phyloP scores from a whole-genome alignment of 129 eudicot species.

The Lactuca sativa region DNA sequence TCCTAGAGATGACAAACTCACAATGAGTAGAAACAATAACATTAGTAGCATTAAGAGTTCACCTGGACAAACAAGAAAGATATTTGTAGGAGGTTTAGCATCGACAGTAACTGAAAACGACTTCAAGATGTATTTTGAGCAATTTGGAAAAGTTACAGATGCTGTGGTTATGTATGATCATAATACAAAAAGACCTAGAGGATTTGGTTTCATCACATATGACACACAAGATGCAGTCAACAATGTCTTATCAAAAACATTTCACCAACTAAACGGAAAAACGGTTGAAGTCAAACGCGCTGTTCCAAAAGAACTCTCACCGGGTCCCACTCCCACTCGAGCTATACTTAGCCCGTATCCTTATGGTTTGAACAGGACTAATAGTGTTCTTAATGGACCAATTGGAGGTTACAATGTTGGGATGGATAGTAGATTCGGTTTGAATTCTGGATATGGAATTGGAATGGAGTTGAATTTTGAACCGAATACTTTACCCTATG shows the following conservation, averaged over 20 bases:
- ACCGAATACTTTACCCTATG: slow-evolving; percentile 45
- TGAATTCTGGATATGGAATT: slow-evolving; percentile 47
- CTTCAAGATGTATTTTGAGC: slow-evolving; percentile 61
- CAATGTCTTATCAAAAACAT: slow-evolving; percentile 43
- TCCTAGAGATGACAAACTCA: slow-evolving; percentile 60
- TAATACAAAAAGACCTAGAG: slow-evolving; percentile 71
- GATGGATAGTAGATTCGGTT: slow-evolving; percentile 47
- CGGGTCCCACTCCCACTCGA: slow-evolving; percentile 41
- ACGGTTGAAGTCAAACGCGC: slow-evolving; percentile 76
- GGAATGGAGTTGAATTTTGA: slow-evolving; percentile 67
- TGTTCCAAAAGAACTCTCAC: slow-evolving; percentile 68
- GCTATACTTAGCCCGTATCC: slow-evolving; percentile 44
- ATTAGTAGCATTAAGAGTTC: slow-evolving; percentile 58
- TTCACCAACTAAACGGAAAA: slow-evolving; percentile 62
- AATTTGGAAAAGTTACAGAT: slow-evolving; percentile 65
- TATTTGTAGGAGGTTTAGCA: slow-evolving; percentile 76
- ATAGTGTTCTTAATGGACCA: slow-evolving; percentile 41
- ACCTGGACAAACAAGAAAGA: slow-evolving; percentile 51
- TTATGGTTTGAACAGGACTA: slow-evolving; percentile 45
- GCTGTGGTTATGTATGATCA: slow-evolving; percentile 83
- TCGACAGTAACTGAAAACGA: slow-evolving; percentile 68
- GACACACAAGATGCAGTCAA: slow-evolving; percentile 66
- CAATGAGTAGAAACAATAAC: slow-evolving; percentile 55
- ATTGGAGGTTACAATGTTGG: slow-evolving; percentile 8
- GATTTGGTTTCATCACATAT: slow-evolving; percentile 70